phyloP scores from a whole-genome alignment of 768 basidiomycete genomes.

The Rossbeevera mucosa region DNA sequence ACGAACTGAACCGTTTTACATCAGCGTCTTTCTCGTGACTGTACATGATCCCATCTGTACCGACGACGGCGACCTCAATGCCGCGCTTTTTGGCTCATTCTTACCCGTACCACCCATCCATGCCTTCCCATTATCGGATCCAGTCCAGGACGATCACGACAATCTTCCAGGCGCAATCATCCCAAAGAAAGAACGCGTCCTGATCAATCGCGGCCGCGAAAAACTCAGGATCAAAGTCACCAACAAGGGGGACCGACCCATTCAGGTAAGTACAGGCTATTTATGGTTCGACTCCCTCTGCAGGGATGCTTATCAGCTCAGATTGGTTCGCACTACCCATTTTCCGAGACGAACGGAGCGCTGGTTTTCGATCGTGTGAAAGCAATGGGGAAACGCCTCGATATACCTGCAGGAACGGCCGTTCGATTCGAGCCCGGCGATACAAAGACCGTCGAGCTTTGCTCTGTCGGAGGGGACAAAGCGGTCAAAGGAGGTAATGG shows the following conservation, averaged over 20 bases:
- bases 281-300: not conserved
- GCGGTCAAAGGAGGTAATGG: conserved; percentile 76
- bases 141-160: conserved; percentile 45
- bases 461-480: conserved; percentile 67
- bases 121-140: conserved; percentile 56
- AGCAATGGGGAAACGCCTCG: conserved; percentile 81
- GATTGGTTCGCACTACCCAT: conserved; percentile 94
- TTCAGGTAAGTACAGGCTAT: conserved; percentile 58
- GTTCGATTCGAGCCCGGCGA: conserved; percentile 97
- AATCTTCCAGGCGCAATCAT: conserved; percentile 75
- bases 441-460: conserved; percentile 75
- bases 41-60: conserved; percentile 94
- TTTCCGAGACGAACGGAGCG: conserved; percentile 81
- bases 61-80: conserved; percentile 66
- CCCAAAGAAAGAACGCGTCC: conserved; percentile 56
- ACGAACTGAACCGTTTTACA: not conserved
- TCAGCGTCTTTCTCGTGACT: conserved; percentile 84
- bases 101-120: conserved; percentile 69
- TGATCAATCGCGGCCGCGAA: conserved; percentile 71
- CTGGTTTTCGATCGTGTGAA: conserved; percentile 78
- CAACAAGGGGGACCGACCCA: conserved; percentile 89
- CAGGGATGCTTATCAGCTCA: conserved; percentile 26
- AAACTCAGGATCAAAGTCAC: conserved; percentile 71
- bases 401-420: conserved; percentile 92
- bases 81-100: conserved; percentile 95